Evolutionary conservation across 331 rosid species (phyloP), one percentile per base, ranked within the genome.

Genomic region (Rhamnella rubrinervis): DNA sequence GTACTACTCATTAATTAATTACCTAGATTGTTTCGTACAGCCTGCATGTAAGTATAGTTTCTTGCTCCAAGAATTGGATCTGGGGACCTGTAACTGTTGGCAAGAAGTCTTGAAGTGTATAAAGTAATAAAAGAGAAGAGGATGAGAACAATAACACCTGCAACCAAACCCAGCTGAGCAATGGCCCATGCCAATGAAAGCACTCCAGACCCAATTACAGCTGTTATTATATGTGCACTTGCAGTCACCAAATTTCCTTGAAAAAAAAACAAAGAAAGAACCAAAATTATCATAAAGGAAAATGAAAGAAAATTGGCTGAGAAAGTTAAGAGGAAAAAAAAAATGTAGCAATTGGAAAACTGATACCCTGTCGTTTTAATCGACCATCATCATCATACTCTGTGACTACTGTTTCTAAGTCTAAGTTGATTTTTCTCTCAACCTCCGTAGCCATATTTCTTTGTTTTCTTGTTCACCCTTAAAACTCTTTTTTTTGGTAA

Each of bases 141-240:
- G n/a, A 79, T 11, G 86, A 92, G 85, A 8, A 71, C 85, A 44
- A 52, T 35, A 21, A 91, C 86, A 20, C 96, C 96, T 60, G 89
- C 92, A 58, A 92, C 40, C 98, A 96, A 89, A 65, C 98, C 98
- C 53, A 92, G 87, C 75, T 92, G 97, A 37, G 97, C 96, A 10
- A 72, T 72, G 8, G 96, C 90, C 97, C 97, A 92, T 23, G 96
- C 91, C 79, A 92, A 62, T 2, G 96, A 86, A 8, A 92, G 44
- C 49, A 92, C 96, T 6, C 98, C 96, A 8, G 98, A 89, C 0
- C 98, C 98, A 18, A 92, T 87, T 25, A 92, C 92, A 1, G 96
- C 95, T 0, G 98, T 92, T 65, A 92, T 86, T 25, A 92, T 85
- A 75, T 92, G 98, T 35, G 96, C 87, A 73, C 88, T 82, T 9